Conservation (phyloP, 805 yeast species). For the Yamadazyma kitorensis region DNA sequence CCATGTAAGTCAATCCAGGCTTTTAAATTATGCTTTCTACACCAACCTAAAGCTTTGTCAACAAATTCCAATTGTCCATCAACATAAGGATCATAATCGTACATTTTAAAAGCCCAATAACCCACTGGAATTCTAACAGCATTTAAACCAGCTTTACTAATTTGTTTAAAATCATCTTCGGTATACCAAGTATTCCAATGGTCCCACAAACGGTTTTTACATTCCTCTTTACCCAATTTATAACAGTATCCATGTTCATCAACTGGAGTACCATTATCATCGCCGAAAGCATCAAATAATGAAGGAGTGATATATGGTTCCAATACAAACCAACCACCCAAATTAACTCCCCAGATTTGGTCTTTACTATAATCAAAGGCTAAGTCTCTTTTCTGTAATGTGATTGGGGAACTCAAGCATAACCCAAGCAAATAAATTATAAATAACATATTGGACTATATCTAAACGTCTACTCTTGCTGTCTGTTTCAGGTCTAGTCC, state of each 20-base stretch:
- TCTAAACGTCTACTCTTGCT: too few species aligned
- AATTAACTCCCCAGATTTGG: constrained; percentile 63
- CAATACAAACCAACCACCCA: constrained; percentile 89
- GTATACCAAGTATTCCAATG: constrained; percentile 84
- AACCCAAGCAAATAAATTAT: not conserved
- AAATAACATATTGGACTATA: too few species aligned
- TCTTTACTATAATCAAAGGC: constrained; percentile 33
- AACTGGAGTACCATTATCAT: constrained; percentile 52
- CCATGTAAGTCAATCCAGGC: constrained; percentile 95
- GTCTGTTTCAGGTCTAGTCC: too few species aligned
- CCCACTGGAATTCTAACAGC: constrained; percentile 90
- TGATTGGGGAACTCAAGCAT: constrained; percentile 2
- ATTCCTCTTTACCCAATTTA: constrained; percentile 58
- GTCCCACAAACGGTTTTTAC: constrained; percentile 46
- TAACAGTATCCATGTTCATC: constrained; percentile 77
- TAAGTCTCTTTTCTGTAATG: constrained; percentile 7
- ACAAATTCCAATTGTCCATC: constrained; percentile 74
- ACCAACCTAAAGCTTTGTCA: constrained; percentile 79
- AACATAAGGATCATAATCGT: constrained; percentile 78
- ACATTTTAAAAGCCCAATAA: constrained; percentile 80
- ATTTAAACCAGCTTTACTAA: constrained; percentile 67
- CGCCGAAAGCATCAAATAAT: constrained; percentile 50
- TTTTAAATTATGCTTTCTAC: constrained; percentile 54
- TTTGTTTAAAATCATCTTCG: constrained; percentile 64
- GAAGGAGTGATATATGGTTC: constrained; percentile 88